These are phyloP conservation scores for Sequoia sempervirens DNA, from an alignment of 75 land plant genomes.

Conservation along the genomic window DNA sequence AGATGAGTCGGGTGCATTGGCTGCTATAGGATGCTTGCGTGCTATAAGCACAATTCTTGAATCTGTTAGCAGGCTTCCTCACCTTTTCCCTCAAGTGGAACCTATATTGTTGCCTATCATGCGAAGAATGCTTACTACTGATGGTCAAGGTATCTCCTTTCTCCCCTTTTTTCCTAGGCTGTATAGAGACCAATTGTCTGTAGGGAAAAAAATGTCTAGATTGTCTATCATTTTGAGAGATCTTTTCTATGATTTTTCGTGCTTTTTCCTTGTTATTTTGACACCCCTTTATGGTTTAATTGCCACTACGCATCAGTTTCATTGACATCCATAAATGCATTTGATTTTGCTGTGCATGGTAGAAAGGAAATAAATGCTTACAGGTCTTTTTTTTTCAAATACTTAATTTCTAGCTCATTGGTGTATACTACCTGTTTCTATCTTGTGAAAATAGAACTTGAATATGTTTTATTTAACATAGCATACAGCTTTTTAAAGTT, in stretches of 20 bases:
- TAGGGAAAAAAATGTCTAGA: not conserved
- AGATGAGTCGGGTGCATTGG: conserved; percentile 96
- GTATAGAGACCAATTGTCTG: not conserved
- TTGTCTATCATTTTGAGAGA: not conserved
- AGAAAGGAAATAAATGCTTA: not conserved
- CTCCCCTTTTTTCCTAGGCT: not conserved
- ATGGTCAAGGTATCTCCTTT: conserved; percentile 82
- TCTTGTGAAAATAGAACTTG: not conserved
- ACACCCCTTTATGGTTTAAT: not conserved
- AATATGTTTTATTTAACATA: no score
- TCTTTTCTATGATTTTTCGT: not conserved
- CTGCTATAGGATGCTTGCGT: conserved; percentile 98
- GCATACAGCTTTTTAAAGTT: not conserved
- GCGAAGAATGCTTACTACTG: conserved; percentile 93
- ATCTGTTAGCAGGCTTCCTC: conserved; percentile 89
- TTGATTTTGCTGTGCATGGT: not conserved
- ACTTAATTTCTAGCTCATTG: not conserved
- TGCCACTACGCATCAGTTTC: not conserved
- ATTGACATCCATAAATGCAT: not conserved
- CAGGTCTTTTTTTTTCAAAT: not conserved
- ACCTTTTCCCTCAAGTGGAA: conserved; percentile 88
- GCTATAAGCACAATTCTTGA: conserved; percentile 99
- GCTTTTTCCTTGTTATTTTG: not conserved
- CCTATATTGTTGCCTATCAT: conserved; percentile 90
- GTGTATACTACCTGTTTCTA: not conserved